Base-by-base conservation (phyloP, 2,329 filamentous ascomycete species). In the Colletotrichum musicola region DNA sequence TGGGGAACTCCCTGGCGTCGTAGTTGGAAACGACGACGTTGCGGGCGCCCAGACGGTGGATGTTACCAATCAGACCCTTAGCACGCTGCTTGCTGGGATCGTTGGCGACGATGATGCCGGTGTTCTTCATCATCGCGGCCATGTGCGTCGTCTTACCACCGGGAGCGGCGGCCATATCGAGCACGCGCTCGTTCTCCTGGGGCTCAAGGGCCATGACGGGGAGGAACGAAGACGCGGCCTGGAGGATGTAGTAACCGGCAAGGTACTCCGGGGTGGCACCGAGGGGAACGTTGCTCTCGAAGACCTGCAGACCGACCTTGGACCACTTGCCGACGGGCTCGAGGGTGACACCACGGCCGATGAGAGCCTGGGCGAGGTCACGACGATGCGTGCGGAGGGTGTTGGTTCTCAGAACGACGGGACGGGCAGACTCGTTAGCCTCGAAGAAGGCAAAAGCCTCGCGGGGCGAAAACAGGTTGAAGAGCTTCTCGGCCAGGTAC, bases 371-470 rank as follows among this genome's bases (percentile, higher is more conserved):
- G 10, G 96, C 96, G 18, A 99, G 91, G 71, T 97, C 95, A 75
- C 89, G 84, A 60, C 89, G 85, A 77, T 90, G 88, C 44, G 89
- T 91, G 74, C 94, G 92, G 68, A 99, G 88, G 9, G 95, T 99
- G 82, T 99, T 99, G 71, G 96, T 98, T 76, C 96, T 91, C 78
- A 99, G 97, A 72, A 99, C 96, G 67, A 99, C 91, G 4, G 96
- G 96, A 59, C 96, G 90, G 14, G 94, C 90, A 30, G 93, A 94
- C 83, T 99, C 96, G 89, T 99, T 99, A 75, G 95, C 95, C 83
- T 99, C 96, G 83, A 99, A 98, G 82, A 99, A 99, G 62, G 95
- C 95, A 74, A 98, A 97, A 0, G 96, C 96, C 83, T 99, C 96
- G 74, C 92, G 91, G 0, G 96, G 93, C 1, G 94, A 90, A 82